phyloP scores from a whole-genome alignment of 2,329 filamentous ascomycete genomes.

The Exutisphaerella laricina region DNA sequence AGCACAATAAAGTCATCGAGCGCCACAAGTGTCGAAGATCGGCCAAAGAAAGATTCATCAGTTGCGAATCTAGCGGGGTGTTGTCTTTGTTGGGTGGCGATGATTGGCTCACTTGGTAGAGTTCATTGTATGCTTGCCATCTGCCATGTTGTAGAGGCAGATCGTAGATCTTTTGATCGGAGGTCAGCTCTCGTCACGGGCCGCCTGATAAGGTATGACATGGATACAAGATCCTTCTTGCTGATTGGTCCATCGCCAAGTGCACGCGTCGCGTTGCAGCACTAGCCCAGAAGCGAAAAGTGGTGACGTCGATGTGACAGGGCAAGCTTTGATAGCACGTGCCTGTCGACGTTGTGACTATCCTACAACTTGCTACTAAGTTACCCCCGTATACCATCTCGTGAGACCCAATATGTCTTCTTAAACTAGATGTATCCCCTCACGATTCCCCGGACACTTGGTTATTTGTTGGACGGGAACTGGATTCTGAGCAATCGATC shows the following conservation, averaged over 20 bases:
- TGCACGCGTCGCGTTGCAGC: not conserved
- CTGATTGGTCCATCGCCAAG: too few species aligned
- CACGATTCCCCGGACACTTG: too few species aligned
- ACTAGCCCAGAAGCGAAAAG: not conserved
- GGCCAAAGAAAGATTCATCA: not conserved
- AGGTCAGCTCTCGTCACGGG: not conserved
- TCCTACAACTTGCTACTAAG: too few species aligned
- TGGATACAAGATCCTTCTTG: too few species aligned
- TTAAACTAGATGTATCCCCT: too few species aligned
- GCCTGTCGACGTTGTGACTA: too few species aligned
- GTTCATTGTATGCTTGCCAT: not conserved
- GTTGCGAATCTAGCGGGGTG: not conserved
- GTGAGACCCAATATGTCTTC: too few species aligned
- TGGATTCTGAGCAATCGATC: too few species aligned
- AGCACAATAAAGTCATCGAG: not conserved
- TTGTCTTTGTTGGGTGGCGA: not conserved
- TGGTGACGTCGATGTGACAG: not conserved
- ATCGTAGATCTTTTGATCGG: not conserved
- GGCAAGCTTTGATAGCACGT: not conserved
- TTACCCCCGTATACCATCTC: too few species aligned
- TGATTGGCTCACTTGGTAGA: not conserved
- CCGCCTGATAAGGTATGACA: not conserved
- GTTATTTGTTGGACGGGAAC: too few species aligned
- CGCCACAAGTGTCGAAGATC: not conserved
- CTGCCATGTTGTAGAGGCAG: not conserved